Base-by-base conservation (phyloP, 192 early-diverging fungal species). In the Helicostylum pulchrum region DNA sequence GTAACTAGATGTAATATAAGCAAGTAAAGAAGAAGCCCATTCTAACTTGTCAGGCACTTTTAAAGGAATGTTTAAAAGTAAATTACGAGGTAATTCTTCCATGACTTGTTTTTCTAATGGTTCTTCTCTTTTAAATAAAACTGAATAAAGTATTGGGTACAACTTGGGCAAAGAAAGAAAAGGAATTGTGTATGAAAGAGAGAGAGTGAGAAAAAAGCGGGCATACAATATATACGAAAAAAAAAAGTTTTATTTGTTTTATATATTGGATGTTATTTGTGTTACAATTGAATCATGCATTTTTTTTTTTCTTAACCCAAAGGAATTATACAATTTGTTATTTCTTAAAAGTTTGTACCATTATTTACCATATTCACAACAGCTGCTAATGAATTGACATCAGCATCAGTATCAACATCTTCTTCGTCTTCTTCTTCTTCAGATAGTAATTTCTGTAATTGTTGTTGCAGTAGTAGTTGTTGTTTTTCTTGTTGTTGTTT, bases 1-100 rank as follows among this genome's bases (percentile, higher is more conserved):
- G 57, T 70, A 70, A 15, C 61, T 61, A 19, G 44, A 20, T 3
- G 49, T 50, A 17, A 70, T 70, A 34, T 70, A 70, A 14, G 26
- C 32, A 30, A 64, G 30, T 32, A 64, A 42, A 10, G 62, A 26
- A 42, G 49, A 34, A 53, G 50, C 43, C 62, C 62, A 64, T 42
- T 52, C 36, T 31, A 64, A 21, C 34, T 58, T 58, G 21, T 58
- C 56, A 19, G 56, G 36, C 20, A 36, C 34, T 32, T 58, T 58
- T 44, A 58, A 23, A 14, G 56, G 56, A 58, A 58, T 58, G 21
- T 17, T 21, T 17, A 45, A 20, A 6, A 58, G 12, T 44, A 58
- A 45, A 19, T 17, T 48, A 43, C 19, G 20, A 44, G 56, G 56
- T 39, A 39, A 39, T 58, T 58, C 56, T 20, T 17, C 39, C 20